phyloP scores from a whole-genome alignment of 2,329 filamentous ascomycete species.

The Xylaria sp. region DNA sequence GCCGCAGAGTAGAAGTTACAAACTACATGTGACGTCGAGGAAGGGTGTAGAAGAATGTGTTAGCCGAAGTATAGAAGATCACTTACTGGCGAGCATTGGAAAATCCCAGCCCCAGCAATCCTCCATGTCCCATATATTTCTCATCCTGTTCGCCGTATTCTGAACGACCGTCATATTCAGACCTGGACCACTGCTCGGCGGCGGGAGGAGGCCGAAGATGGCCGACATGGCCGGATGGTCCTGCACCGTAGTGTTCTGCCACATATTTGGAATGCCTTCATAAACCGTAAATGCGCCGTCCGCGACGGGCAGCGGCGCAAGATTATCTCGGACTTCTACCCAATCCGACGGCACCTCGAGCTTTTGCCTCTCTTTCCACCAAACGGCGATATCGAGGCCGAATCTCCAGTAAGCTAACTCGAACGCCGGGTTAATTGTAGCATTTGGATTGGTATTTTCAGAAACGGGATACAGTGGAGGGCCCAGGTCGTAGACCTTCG shows the following conservation, averaged over 20 bases:
- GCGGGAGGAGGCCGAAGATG: constrained; percentile 47
- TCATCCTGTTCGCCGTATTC: constrained; percentile 44
- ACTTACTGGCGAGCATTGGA: constrained; percentile 44
- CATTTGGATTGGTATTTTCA: constrained; percentile 62
- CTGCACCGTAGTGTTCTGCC: constrained; percentile 43
- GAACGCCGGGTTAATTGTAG: constrained; percentile 60
- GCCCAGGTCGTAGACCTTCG: constrained; percentile 53
- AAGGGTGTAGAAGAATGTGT: neutral
- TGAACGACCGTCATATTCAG: constrained; percentile 41
- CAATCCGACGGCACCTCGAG: constrained; percentile 49
- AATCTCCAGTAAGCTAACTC: constrained; percentile 66
- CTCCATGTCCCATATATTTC: constrained; percentile 42
- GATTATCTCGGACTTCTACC: constrained; percentile 51
- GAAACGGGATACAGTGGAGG: constrained; percentile 50
- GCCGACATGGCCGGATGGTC: constrained; percentile 49
- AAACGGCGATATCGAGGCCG: constrained; percentile 55
- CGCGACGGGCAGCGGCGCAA: constrained; percentile 55
- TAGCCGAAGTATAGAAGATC: neutral
- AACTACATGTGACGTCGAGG: neutral
- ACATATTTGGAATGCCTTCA: constrained; percentile 51
- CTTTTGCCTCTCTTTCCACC: constrained; percentile 54
- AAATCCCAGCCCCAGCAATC: constrained; percentile 50
- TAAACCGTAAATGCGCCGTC: constrained; percentile 58
- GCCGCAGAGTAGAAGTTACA: too few species aligned
- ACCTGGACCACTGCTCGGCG: constrained; percentile 38